These are phyloP conservation scores for Citrus inodora DNA, from an alignment of 345 rosid genomes.

Conservation along the genomic window DNA sequence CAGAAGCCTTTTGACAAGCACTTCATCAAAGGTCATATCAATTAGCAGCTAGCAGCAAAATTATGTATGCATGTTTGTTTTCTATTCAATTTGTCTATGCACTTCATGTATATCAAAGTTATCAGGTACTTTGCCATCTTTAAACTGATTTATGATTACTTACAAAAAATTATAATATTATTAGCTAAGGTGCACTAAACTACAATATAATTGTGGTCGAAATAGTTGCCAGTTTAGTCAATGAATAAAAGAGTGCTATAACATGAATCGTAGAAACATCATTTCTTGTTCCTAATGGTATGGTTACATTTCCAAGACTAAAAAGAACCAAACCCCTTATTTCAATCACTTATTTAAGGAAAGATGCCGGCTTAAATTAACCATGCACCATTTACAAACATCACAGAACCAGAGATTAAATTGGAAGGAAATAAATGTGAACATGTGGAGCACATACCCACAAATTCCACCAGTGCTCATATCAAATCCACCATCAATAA, in stretches of 20 bases:
- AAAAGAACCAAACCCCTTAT: neutral
- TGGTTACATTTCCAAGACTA: neutral
- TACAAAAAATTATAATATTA: neutral
- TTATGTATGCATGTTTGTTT: neutral
- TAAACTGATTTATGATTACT: neutral
- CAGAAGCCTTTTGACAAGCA: neutral
- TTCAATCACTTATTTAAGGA: neutral
- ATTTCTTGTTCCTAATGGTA: neutral
- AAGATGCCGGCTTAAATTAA: neutral
- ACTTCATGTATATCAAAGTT: neutral
- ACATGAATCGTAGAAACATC: neutral
- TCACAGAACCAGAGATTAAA: neutral
- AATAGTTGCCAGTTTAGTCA: neutral
- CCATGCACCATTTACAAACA: neutral
- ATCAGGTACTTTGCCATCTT: neutral
- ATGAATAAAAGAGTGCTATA: neutral
- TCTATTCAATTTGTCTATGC: neutral
- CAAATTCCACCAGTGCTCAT: slow-evolving; percentile 91
- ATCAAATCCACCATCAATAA: slow-evolving; percentile 83
- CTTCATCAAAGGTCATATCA: neutral
- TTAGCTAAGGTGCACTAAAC: too few species aligned
- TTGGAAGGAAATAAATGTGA: neutral
- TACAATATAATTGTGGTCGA: too few species aligned
- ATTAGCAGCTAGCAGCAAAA: neutral
- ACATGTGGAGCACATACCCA: slow-evolving; percentile 44